These are phyloP conservation scores for Neltuma alba DNA, from an alignment of 306 rosid species.

Conservation along the genomic window DNA sequence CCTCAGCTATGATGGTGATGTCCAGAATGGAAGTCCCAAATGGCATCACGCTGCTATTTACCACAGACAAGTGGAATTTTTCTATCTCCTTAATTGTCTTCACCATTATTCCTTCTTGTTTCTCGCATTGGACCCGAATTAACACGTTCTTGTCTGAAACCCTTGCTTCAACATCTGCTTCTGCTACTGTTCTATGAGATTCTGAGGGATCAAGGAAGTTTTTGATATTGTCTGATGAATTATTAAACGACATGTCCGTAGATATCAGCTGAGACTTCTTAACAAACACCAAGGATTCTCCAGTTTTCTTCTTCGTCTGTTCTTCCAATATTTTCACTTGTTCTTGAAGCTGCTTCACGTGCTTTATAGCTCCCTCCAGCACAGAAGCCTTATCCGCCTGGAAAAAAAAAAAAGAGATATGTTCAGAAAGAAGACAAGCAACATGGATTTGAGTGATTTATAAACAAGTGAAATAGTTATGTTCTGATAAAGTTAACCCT, in stretches of 20 bases:
- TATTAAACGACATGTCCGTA: background rate
- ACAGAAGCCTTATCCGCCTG: slow-evolving; percentile 71
- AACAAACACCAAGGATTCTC: slow-evolving; percentile 45
- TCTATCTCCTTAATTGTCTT: slow-evolving; percentile 56
- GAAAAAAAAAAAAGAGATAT: background rate
- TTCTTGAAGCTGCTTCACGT: slow-evolving; percentile 61
- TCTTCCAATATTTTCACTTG: slow-evolving; percentile 58
- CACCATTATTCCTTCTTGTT: slow-evolving; percentile 42
- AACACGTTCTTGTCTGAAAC: slow-evolving; percentile 55
- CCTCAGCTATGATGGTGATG: slow-evolving; percentile 44
- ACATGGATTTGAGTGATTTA: background rate
- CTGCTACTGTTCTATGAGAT: background rate
- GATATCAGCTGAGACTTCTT: background rate
- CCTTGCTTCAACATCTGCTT: slow-evolving; percentile 67
- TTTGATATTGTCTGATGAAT: background rate
- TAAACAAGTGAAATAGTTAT: background rate
- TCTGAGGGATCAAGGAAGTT: background rate
- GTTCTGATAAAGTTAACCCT: slow-evolving; percentile 49
- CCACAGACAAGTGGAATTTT: slow-evolving; percentile 51
- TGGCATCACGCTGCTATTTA: slow-evolving; percentile 44
- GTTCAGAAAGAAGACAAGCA: background rate
- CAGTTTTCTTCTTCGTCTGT: slow-evolving; percentile 45
- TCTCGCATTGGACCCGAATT: slow-evolving; percentile 39
- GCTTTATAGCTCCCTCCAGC: slow-evolving; percentile 67
- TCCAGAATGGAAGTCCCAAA: slow-evolving; percentile 50